Percentiles rank a stretch among this genome's conserved stretches.
These are phyloP conservation scores for Yamadazyma tumulicola DNA, from an alignment of 805 yeast species.

Conservation along the genomic window DNA sequence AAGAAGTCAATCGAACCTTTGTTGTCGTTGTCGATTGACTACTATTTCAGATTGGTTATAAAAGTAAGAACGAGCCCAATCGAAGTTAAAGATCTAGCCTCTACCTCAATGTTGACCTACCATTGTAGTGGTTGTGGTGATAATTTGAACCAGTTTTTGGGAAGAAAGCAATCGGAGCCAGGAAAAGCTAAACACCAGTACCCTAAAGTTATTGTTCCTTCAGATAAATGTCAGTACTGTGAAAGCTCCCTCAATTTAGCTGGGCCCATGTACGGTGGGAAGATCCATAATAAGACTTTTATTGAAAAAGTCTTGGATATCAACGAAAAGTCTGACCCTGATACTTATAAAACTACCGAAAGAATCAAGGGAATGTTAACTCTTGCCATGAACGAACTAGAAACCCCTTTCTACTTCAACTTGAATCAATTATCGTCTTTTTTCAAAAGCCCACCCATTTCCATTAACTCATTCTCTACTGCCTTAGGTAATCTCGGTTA, in stretches of 20 bases:
- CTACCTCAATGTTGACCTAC: slow-evolving; percentile 72
- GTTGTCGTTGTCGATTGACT: slow-evolving; percentile 82
- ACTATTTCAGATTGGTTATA: slow-evolving; percentile 83
- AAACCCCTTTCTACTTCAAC: slow-evolving; percentile 73
- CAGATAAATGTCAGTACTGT: slow-evolving; percentile 66
- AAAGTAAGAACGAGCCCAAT: slow-evolving; percentile 75
- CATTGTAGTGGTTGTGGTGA: slow-evolving; percentile 88
- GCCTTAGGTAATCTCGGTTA: slow-evolving; percentile 86
- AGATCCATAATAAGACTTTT: slow-evolving; percentile 67
- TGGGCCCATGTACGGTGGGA: slow-evolving; percentile 96
- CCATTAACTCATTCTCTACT: slow-evolving; percentile 64
- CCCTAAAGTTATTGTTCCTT: slow-evolving; percentile 41
- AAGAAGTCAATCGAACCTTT: slow-evolving; percentile 86
- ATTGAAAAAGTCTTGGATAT: slow-evolving; percentile 59
- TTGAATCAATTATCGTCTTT: slow-evolving; percentile 74
- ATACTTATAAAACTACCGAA: slow-evolving; percentile 70
- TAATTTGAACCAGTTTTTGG: slow-evolving; percentile 67
- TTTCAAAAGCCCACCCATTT: slow-evolving; percentile 79
- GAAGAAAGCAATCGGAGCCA: slow-evolving; percentile 39
- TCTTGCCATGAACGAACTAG: slow-evolving; percentile 69
- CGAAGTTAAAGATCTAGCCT: slow-evolving; percentile 73
- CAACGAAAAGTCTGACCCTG: slow-evolving; percentile 47
- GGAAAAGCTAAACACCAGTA: slow-evolving; percentile 51
- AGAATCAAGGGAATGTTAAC: slow-evolving; percentile 93
- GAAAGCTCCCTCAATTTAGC: slow-evolving; percentile 68